These are phyloP conservation scores for Pythium dissotocum DNA, from an alignment of 352 stramenopile species.

Conservation along the genomic window DNA sequence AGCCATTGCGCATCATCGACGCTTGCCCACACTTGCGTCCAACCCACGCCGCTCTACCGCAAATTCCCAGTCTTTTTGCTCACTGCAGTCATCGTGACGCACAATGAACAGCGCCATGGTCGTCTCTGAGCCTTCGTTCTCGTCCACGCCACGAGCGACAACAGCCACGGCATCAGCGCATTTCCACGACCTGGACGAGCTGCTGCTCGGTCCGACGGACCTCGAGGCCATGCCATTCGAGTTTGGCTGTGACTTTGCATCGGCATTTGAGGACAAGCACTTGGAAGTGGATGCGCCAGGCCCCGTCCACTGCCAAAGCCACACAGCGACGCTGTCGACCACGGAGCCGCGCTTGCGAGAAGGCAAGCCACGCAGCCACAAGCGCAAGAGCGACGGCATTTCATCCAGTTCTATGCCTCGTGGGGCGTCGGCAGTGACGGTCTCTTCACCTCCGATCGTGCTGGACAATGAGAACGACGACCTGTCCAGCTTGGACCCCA, in stretches of 20 bases:
- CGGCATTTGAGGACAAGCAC: constrained; percentile 38
- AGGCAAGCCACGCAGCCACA: constrained; percentile 25
- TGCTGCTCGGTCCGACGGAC: constrained; percentile 34
- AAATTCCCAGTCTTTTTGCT: neutral
- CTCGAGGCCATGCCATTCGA: constrained; percentile 42
- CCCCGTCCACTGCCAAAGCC: neutral
- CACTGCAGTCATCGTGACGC: neutral
- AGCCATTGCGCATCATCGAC: constrained; percentile 26
- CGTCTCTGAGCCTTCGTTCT: neutral
- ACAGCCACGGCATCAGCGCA: neutral
- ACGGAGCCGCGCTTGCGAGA: constrained; percentile 7
- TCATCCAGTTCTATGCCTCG: neutral
- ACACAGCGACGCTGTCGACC: no score
- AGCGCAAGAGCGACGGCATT: constrained; percentile 27
- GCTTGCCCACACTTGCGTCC: constrained; percentile 15
- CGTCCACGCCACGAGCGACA: neutral
- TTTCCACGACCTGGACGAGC: constrained; percentile 39
- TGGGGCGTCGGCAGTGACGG: neutral
- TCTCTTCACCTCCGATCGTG: constrained; percentile 2
- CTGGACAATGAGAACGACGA: constrained; percentile 14
- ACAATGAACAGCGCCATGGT: neutral
- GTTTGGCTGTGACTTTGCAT: constrained; percentile 44
- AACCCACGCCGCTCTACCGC: neutral
- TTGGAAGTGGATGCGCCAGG: constrained; percentile 14
- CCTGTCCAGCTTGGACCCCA: constrained; percentile 9